Evolutionary conservation across 2,329 filamentous ascomycete species (phyloP), one percentile per base, ranked within the genome.

Genomic region (Fusarium algeriense): DNA sequence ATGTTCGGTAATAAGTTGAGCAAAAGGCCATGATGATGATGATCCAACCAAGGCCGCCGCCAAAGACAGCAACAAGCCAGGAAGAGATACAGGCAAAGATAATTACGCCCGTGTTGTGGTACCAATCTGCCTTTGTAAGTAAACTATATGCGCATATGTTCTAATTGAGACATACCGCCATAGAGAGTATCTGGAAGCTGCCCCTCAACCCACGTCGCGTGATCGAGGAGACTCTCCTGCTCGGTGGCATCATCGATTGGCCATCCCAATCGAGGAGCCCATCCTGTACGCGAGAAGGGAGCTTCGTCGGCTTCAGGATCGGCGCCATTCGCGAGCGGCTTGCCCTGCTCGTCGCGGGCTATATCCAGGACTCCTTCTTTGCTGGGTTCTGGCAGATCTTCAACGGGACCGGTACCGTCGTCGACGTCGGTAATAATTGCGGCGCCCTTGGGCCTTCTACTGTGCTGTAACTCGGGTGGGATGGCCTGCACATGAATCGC

Each of bases 1-100:
- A 99, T 34, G 96, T 99, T 69, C 96, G 90, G 82, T 99, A 99
- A 85, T 98, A 99, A 57, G 96, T 98, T 58, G 91, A 92, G 82
- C 96, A 98, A 72, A 90, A 84, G 28, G 94, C 93, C 93, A 98
- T 97, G 79, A 99, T 87, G 73, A 98, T 89, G 76, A 98, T 92
- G 69, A 99, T 87, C 95, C 95, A 99, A 64, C 89, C 95, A 17
- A 99, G 86, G 26, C 96, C 96, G 67, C 96, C 96, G 45, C 97
- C 96, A 13, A 99, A 85, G 23, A 95, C 86, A 34, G 95, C 95
- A 40, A 98, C 87, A 7, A 97, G 86, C 95, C 95, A 99, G 26
- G 95, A 97, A 34, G 89, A 85, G 56, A 99, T 85, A 79, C 94
- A 98, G 55, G 95, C 94, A 78, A 99, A 98, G 73, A 95, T 87